Conservation (phyloP, 257 asterid species). For the Paulownia fortunei region DNA sequence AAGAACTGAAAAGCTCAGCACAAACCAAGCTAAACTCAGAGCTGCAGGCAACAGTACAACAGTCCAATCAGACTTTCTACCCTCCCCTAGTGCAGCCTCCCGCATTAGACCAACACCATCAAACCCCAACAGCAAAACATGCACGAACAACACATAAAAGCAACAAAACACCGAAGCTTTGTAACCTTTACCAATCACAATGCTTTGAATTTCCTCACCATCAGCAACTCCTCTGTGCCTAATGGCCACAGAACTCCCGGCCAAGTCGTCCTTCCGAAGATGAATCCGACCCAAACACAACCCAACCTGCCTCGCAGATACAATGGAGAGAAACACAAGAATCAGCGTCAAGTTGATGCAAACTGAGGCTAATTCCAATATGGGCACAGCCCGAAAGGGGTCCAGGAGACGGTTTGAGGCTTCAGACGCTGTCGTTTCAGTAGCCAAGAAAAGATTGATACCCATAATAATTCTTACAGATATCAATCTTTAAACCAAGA, state of each 20-base stretch:
- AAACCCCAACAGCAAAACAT: slow-evolving; percentile 55
- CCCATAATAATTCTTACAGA: slow-evolving; percentile 48
- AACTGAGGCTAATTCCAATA: slow-evolving; percentile 63
- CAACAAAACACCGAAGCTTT: slow-evolving; percentile 61
- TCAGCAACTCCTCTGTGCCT: slow-evolving; percentile 38
- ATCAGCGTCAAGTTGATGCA: slow-evolving; percentile 65
- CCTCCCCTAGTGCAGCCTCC: slow-evolving; percentile 40
- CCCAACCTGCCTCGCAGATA: slow-evolving; percentile 57
- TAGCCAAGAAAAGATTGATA: slow-evolving; percentile 48
- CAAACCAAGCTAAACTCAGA: slow-evolving; percentile 67
- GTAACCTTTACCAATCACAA: slow-evolving; percentile 55
- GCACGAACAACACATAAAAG: slow-evolving; percentile 61
- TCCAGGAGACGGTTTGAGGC: slow-evolving; percentile 24
- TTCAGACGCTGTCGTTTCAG: slow-evolving; percentile 22
- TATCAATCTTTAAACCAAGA: slow-evolving; percentile 47
- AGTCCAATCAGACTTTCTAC: slow-evolving; percentile 47
- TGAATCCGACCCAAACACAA: slow-evolving; percentile 59
- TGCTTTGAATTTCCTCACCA: slow-evolving; percentile 51
- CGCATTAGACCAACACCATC: slow-evolving; percentile 55
- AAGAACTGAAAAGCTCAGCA: slow-evolving; percentile 62
- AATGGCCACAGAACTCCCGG: slow-evolving; percentile 36
- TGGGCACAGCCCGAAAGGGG: slow-evolving; percentile 44
- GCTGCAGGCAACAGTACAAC: slow-evolving; percentile 53
- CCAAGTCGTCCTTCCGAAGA: slow-evolving; percentile 48
- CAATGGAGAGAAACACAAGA: slow-evolving; percentile 57